Conservation (phyloP, 441 rosid genomes). For the Jatropha multifida region DNA sequence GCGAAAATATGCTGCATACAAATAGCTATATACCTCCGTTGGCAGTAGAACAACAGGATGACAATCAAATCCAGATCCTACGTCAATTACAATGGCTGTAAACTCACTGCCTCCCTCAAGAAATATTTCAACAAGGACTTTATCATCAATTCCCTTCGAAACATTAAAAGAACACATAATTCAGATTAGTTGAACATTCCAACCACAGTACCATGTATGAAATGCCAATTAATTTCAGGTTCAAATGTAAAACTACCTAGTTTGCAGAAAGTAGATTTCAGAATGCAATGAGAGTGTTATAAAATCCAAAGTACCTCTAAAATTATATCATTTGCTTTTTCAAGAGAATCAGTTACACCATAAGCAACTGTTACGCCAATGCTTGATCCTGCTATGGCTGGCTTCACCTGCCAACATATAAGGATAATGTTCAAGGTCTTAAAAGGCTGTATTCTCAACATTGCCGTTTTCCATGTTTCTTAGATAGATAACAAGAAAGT, state of each 20-base stretch:
- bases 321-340: slow-evolving; percentile 68
- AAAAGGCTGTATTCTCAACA: slow-evolving; percentile 17
- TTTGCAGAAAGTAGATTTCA: slow-evolving; percentile 9
- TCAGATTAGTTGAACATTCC: slow-evolving; percentile 15
- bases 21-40: slow-evolving; percentile 65
- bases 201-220: background rate
- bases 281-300: background rate
- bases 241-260: slow-evolving; percentile 12
- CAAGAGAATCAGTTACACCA: slow-evolving; percentile 75
- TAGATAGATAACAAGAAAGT: slow-evolving; percentile 22
- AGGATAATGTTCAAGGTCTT: slow-evolving; percentile 19
- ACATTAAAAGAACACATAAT: slow-evolving; percentile 20
- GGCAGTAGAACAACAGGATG: slow-evolving; percentile 84
- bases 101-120: slow-evolving; percentile 88
- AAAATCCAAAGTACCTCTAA: slow-evolving; percentile 51
- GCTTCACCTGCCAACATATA: slow-evolving; percentile 73
- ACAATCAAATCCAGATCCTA: slow-evolving; percentile 72
- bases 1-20: background rate
- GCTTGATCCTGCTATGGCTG: slow-evolving; percentile 91
- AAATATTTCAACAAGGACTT: slow-evolving; percentile 73
- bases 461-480: slow-evolving; percentile 12
- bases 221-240: slow-evolving; percentile 9
- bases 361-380: slow-evolving; percentile 95
- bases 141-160: slow-evolving; percentile 78
- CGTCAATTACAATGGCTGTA: slow-evolving; percentile 91